A percentile compares a stretch with the other conserved stretches of the same genome.
phyloP scores from a whole-genome alignment of 345 rosid genomes.

The Clausena lansium region DNA sequence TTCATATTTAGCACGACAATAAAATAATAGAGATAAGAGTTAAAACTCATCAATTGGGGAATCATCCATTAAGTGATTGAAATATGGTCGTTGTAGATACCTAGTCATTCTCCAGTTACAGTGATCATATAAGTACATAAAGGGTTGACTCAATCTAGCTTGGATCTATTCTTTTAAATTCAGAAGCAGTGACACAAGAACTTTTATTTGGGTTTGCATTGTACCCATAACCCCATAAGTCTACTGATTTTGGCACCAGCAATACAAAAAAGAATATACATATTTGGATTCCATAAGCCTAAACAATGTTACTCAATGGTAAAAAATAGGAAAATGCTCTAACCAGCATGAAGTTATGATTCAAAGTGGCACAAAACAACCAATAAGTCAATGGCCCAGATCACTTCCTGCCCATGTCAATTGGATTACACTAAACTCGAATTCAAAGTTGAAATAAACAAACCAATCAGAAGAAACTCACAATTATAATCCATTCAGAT shows the following conservation, averaged over 20 bases:
- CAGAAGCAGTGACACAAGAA: neutral
- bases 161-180: neutral
- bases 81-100: neutral
- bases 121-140: neutral
- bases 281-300: neutral
- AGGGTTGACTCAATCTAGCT: neutral
- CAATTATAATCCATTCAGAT: constrained; percentile 9
- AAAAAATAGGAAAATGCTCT: neutral
- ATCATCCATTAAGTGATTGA: neutral
- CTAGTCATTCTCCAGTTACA: constrained; percentile 5
- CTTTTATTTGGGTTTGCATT: neutral
- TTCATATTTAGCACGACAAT: neutral
- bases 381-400: neutral
- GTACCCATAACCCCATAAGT: constrained; percentile 1
- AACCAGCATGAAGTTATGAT: neutral
- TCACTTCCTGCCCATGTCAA: neutral
- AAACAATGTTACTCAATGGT: neutral
- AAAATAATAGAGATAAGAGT: neutral
- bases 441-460: constrained; percentile 17
- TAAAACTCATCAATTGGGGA: neutral
- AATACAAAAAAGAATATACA: neutral
- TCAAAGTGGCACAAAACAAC: neutral
- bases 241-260: neutral
- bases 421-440: neutral
- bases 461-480: constrained; percentile 5